These are phyloP conservation scores for Gloeostereum incarnatum DNA, from an alignment of 768 basidiomycete genomes.

Conservation along the genomic window DNA sequence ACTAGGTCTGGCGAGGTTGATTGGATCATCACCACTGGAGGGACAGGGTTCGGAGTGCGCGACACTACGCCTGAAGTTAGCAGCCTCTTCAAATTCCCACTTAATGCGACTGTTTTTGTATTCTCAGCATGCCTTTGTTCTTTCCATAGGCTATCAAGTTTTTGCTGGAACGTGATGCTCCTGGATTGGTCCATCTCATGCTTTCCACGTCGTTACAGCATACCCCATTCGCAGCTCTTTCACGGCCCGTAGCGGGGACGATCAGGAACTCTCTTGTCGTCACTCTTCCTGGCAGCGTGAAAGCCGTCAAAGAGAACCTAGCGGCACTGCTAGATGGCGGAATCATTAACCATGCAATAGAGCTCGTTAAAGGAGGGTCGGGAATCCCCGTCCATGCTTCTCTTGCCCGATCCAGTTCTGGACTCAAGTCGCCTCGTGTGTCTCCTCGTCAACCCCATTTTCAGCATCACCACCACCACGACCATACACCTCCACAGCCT, in stretches of 20 bases:
- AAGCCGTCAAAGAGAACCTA: constrained; percentile 76
- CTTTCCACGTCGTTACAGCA: constrained; percentile 58
- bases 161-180: constrained; percentile 54
- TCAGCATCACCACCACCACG: constrained; percentile 22
- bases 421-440: constrained; percentile 17
- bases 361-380: constrained; percentile 59
- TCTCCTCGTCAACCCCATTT: constrained; percentile 30
- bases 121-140: background rate
- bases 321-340: constrained; percentile 47
- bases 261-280: constrained; percentile 57
- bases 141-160: constrained; percentile 44
- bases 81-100: background rate
- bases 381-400: constrained; percentile 49
- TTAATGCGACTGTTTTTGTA: background rate
- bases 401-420: constrained; percentile 23
- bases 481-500: constrained; percentile 40
- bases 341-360: constrained; percentile 62
- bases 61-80: constrained; percentile 80
- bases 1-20: constrained; percentile 39
- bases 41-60: constrained; percentile 77
- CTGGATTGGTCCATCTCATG: constrained; percentile 72
- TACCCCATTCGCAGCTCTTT: constrained; percentile 75
- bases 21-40: constrained; percentile 78
- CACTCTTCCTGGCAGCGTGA: constrained; percentile 79
- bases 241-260: constrained; percentile 77